Percentiles rank a stretch among this genome's conserved stretches.
These are phyloP conservation scores for Psidium guajava DNA, from an alignment of 345 rosid species.

Conservation along the genomic window DNA sequence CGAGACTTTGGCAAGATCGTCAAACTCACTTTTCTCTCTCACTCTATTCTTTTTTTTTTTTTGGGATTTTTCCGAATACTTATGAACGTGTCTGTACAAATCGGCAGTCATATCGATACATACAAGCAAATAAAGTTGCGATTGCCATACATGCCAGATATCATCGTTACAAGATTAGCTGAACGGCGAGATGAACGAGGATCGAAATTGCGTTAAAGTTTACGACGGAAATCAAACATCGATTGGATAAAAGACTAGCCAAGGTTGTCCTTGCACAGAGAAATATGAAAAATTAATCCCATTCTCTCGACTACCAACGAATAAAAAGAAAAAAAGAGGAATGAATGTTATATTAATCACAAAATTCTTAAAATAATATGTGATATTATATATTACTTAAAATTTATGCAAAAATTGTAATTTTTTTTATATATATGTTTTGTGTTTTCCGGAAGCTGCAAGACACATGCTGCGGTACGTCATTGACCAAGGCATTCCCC, in stretches of 20 bases:
- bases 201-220: background rate
- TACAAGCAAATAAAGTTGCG: background rate
- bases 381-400: background rate
- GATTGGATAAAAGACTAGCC: too few relatives aligned
- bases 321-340: too few relatives aligned
- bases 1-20: fast-evolving
- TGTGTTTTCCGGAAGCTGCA: background rate
- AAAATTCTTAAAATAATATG: background rate
- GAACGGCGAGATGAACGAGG: background rate
- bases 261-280: too few relatives aligned
- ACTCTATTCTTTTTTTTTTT: fast-evolving
- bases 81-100: background rate
- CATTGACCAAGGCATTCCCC: background rate
- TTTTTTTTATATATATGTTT: background rate
- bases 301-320: too few relatives aligned
- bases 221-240: too few relatives aligned
- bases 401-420: background rate
- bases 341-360: too few relatives aligned
- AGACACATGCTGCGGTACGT: background rate
- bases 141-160: background rate
- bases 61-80: background rate
- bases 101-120: background rate
- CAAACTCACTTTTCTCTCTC: fast-evolving
- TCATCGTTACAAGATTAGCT: background rate
- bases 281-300: too few relatives aligned